phyloP scores from a whole-genome alignment of 805 yeast genomes.

The Scheffersomyces lignosus region DNA sequence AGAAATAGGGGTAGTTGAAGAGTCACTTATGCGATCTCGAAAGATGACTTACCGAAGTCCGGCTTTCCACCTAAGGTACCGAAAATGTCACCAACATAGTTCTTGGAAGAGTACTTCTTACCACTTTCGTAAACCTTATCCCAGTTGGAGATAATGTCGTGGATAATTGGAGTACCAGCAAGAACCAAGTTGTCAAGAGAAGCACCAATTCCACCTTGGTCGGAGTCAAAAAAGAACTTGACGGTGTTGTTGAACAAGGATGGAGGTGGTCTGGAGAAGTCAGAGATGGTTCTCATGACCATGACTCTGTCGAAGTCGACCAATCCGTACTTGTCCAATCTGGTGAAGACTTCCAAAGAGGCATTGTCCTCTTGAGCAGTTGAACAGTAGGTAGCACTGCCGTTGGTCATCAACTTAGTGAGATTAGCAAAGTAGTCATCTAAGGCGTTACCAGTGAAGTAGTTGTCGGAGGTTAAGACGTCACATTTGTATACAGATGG shows the following conservation, averaged over 20 bases:
- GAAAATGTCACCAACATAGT: slow-evolving; percentile 62
- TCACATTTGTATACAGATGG: slow-evolving; percentile 57
- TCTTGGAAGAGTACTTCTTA: slow-evolving; percentile 41
- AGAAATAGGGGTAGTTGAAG: too few species aligned
- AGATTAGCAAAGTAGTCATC: slow-evolving; percentile 51
- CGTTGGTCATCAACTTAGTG: slow-evolving; percentile 54
- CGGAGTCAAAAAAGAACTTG: slow-evolving; percentile 48
- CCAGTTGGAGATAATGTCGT: slow-evolving; percentile 55
- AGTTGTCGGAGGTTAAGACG: slow-evolving; percentile 58
- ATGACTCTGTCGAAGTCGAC: slow-evolving; percentile 59
- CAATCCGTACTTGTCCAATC: slow-evolving; percentile 54
- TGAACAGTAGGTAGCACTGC: slow-evolving; percentile 57
- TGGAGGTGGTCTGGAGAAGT: slow-evolving; percentile 56
- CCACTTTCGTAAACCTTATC: slow-evolving; percentile 31
- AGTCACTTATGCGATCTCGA: slow-evolving; percentile 20
- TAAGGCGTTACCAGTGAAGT: slow-evolving; percentile 55
- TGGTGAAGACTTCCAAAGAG: slow-evolving; percentile 55
- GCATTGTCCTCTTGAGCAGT: slow-evolving; percentile 73
- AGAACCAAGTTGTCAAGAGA: slow-evolving; percentile 51
- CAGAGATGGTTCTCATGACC: slow-evolving; percentile 61
- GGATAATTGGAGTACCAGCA: slow-evolving; percentile 56
- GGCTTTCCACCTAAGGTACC: slow-evolving; percentile 52
- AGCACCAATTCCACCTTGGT: slow-evolving; percentile 52
- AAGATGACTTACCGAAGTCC: slow-evolving; percentile 34
- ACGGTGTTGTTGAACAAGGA: slow-evolving; percentile 43